Evolutionary conservation across 371 early-diverging fungal species (phyloP), one percentile per base, ranked within the genome.

Genomic region (Lichtheimia ramosa): DNA sequence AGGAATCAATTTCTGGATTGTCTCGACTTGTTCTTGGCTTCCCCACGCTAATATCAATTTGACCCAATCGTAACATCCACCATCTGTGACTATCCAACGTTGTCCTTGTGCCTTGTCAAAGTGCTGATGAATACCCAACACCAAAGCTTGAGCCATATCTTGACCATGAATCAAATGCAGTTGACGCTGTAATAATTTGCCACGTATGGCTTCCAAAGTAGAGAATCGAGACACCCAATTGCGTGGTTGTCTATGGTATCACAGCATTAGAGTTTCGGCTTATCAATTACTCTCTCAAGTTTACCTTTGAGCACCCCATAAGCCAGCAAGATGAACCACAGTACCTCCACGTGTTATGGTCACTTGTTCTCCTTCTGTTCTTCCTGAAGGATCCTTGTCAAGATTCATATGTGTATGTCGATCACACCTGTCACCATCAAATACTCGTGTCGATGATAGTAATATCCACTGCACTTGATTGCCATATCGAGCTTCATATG

Each of bases 251-350:
- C 75, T 74, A 34, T 34, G 34, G 34, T 34, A 34, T 34, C 34
- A 34, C 34, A 34, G 34, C 34, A 34, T 42, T 5, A 42, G 34
- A 14, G 15, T 52, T 39, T 24, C 27, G 23, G 21, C 52, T 18
- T 28, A 27, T 27, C 4, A 52, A 18, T n/a, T 34, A 3, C 28
- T 24, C 3, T 24, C 16, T 43, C 25, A 1, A 3, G 27, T 13
- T 43, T 70, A 75, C 79, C 79, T 65, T 61, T 72, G 68, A 20
- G 40, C 65, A 14, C 79, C 79, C 79, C 79, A 79, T 21, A 79
- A 54, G 2, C 79, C 79, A 40, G 71, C 55, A 6, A 79, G 51
- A 59, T 79, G 76, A 3, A 79, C 57, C n/a, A 79, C 76, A 23
- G 67, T 59, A 6, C 79, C 79, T 7, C 69, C 71, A 4, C 58